Conservation (phyloP, 1,284 basidiomycete species). For the Anthracocystis panici-leucophaei region DNA sequence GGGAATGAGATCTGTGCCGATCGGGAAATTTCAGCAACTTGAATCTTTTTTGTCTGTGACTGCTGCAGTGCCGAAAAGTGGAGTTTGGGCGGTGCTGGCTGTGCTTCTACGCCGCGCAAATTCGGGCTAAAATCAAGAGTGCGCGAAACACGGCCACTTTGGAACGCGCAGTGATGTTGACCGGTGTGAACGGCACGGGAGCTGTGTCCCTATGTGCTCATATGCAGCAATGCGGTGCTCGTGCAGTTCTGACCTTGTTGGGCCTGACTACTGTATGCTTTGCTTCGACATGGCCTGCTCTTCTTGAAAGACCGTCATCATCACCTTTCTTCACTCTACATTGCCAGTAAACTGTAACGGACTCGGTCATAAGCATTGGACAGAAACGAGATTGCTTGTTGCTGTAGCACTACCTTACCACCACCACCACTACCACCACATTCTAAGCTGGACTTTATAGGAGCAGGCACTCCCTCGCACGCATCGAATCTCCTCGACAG, state of each 20-base stretch:
- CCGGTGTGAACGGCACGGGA: constrained; percentile 3
- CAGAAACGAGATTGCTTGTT: not conserved
- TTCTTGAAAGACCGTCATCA: not conserved
- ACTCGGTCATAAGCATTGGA: too few species aligned
- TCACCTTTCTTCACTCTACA: not conserved
- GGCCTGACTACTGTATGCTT: not conserved
- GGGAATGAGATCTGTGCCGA: not conserved
- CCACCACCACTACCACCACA: not conserved
- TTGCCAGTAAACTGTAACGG: too few species aligned
- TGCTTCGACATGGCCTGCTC: not conserved
- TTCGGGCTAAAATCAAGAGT: not conserved
- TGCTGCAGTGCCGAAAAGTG: not conserved
- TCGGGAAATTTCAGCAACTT: constrained; percentile 6
- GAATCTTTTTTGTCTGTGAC: not conserved
- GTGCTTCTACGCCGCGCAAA: constrained; percentile 1
- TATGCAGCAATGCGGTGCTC: constrained; percentile 33
- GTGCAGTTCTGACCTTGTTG: constrained; percentile 7
- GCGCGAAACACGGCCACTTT: constrained; percentile 5
- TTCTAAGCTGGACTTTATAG: not conserved
- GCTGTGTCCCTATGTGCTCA: not conserved
- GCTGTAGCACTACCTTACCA: not conserved
- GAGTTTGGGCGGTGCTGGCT: constrained; percentile 7
- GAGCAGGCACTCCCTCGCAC: constrained; percentile 10
- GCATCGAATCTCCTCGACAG: not conserved
- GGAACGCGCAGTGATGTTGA: not conserved